Conservation (phyloP, 2,329 filamentous ascomycete species). For the Davidsoniella neocaledoniae region DNA sequence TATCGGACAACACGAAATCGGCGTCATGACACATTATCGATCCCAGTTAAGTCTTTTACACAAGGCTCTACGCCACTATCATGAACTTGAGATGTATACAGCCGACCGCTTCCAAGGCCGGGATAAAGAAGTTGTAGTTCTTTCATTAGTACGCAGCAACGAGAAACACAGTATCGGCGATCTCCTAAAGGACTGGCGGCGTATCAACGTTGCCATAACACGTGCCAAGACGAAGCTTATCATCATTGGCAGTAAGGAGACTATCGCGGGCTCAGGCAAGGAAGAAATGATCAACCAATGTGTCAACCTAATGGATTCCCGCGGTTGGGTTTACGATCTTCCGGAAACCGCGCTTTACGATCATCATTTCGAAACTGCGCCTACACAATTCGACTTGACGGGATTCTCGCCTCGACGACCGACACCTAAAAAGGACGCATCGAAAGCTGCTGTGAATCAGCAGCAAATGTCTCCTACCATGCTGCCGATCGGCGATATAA, state of each 20-base stretch:
- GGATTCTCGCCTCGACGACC: constrained; percentile 7
- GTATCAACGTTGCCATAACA: constrained; percentile 93
- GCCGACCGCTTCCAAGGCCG: constrained; percentile 93
- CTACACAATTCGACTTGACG: constrained; percentile 24
- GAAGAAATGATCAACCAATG: constrained; percentile 66
- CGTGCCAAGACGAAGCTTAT: constrained; percentile 82
- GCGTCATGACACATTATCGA: constrained; percentile 93
- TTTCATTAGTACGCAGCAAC: constrained; percentile 80
- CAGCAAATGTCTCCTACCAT: too few species aligned
- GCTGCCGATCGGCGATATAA: too few species aligned
- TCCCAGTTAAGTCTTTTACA: constrained; percentile 76
- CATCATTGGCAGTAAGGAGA: constrained; percentile 67
- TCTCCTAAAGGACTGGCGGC: constrained; percentile 72
- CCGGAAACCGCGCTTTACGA: constrained; percentile 43
- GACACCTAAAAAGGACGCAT: constrained; percentile 12
- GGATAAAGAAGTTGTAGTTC: constrained; percentile 82
- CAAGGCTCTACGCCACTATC: constrained; percentile 43
- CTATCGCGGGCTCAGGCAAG: constrained; percentile 53
- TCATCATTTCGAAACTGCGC: constrained; percentile 48
- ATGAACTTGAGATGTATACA: constrained; percentile 80
- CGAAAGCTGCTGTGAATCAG: constrained; percentile 15
- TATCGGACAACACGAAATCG: constrained; percentile 59
- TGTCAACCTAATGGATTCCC: constrained; percentile 57
- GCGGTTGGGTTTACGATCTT: constrained; percentile 67
- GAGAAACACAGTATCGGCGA: constrained; percentile 73